phyloP scores from a whole-genome alignment of 352 stramenopile genomes.

The Globisporangium alternatum region DNA sequence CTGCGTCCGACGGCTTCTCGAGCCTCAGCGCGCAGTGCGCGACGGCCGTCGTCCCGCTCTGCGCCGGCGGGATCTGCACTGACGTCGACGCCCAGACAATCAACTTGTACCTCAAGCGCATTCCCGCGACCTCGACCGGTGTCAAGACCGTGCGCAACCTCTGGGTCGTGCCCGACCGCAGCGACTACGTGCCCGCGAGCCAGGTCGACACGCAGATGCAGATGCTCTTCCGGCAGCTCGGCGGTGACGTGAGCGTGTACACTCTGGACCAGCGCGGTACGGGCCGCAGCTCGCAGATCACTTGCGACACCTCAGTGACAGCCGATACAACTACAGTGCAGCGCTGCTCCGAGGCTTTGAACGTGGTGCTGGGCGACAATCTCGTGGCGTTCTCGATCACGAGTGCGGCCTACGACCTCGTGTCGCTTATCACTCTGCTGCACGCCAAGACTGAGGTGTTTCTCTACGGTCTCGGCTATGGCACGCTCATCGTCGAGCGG shows the following conservation, averaged over 20 bases:
- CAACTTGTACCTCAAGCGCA: slow-evolving; percentile 53
- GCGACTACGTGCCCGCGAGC: slow-evolving; percentile 11
- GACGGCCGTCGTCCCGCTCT: slow-evolving; percentile 40
- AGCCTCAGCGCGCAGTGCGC: slow-evolving; percentile 38
- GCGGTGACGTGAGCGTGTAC: slow-evolving; percentile 43
- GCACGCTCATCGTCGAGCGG: slow-evolving; percentile 60
- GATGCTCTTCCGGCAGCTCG: slow-evolving; percentile 43
- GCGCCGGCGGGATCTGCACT: slow-evolving; percentile 39
- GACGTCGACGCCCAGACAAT: slow-evolving; percentile 44
- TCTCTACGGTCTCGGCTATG: slow-evolving; percentile 70
- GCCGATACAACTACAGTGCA: neutral
- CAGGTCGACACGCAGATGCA: slow-evolving; percentile 46
- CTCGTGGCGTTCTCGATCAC: slow-evolving; percentile 64
- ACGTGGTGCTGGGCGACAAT: slow-evolving; percentile 20
- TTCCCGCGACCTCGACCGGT: slow-evolving; percentile 23
- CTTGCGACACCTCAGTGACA: slow-evolving; percentile 20
- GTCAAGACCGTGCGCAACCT: slow-evolving; percentile 20
- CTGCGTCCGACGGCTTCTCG: slow-evolving; percentile 16
- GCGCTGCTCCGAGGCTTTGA: slow-evolving; percentile 20
- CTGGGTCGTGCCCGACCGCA: slow-evolving; percentile 44
- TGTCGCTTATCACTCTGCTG: slow-evolving; percentile 43
- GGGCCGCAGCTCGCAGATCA: slow-evolving; percentile 41
- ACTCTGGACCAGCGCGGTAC: slow-evolving; percentile 52
- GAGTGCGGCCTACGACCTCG: slow-evolving; percentile 59
- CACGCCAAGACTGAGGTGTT: slow-evolving; percentile 41